These are phyloP conservation scores for Nigrospora osmanthi DNA, from an alignment of 2,329 filamentous ascomycete genomes.

Conservation along the genomic window DNA sequence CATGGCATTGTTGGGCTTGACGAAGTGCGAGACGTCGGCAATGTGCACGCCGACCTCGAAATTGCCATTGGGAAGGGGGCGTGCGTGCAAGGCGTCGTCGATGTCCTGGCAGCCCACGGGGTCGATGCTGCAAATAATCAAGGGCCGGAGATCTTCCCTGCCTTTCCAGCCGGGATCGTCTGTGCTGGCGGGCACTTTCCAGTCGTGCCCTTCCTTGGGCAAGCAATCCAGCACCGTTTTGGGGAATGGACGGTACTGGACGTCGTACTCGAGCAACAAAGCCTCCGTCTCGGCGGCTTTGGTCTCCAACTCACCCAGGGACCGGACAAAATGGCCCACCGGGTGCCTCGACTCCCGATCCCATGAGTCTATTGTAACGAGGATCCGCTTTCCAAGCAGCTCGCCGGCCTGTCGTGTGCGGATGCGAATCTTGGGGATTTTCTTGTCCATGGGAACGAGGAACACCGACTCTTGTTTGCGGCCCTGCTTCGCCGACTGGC, in stretches of 20 bases:
- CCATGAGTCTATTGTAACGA: constrained; percentile 94
- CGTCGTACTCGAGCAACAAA: constrained; percentile 87
- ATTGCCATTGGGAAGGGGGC: constrained; percentile 80
- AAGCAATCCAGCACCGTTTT: constrained; percentile 93
- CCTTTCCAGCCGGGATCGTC: constrained; percentile 84
- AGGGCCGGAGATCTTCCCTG: constrained; percentile 72
- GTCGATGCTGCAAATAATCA: constrained; percentile 95
- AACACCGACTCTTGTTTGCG: constrained; percentile 89
- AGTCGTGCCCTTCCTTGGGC: constrained; percentile 84
- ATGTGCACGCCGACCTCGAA: constrained; percentile 97
- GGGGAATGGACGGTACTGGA: constrained; percentile 94
- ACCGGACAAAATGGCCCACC: constrained; percentile 87
- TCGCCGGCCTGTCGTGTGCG: constrained; percentile 85
- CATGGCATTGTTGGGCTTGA: constrained; percentile 96
- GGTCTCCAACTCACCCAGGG: constrained; percentile 85
- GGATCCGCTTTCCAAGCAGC: constrained; percentile 80
- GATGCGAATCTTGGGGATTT: constrained; percentile 90
- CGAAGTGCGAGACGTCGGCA: constrained; percentile 98
- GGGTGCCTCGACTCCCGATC: constrained; percentile 89
- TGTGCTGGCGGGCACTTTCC: constrained; percentile 76
- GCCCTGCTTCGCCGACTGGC: constrained; percentile 64
- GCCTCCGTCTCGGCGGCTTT: constrained; percentile 98
- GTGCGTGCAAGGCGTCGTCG: constrained; percentile 90
- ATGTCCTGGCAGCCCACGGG: constrained; percentile 96
- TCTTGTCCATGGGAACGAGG: constrained; percentile 95